Base-by-base conservation (phyloP, 225 moss, liverwort and hornwort genomes). In the Pseudisothecium myosuroides region DNA sequence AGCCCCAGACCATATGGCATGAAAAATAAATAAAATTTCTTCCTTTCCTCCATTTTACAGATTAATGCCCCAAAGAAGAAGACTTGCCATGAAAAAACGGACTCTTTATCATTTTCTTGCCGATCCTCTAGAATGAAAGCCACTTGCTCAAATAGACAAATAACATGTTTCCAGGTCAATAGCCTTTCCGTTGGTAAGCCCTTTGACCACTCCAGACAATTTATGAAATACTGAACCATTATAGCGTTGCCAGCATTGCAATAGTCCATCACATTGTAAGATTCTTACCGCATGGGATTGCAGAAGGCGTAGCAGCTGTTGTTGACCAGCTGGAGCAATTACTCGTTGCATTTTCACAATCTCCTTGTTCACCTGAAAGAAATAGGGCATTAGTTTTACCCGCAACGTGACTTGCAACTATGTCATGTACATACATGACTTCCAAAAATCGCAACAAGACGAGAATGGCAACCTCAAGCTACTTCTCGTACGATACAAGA, bases 261-360 rank as follows among this genome's bases (percentile, higher is more conserved):
- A 31, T 39, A 36, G 4, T 67, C 56, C 43, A 66, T 6, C 79
- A 75, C 39, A 69, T 27, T 41, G 80, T 49, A 75, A 75, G 45
- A 36, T 52, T 76, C 88, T 86, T 89, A 98, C 98, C 93, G 94
- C 91, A 89, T 98, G 98, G 68, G 96, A 65, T 84, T 96, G 96
- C 75, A 98, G 89, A 29, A 98, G 96, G 82, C 96, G 91, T 80
- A 90, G 95, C 56, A 98, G 93, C 87, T 97, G 98, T 74, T 95
- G 95, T 87, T 97, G 95, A 86, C 98, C 98, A 76, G 96, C 97
- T 88, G 96, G 93, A 54, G 98, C 88, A 59, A 45, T 82, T 26
- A 97, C 97, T 91, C 96, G 91, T 93, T 98, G 98, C 88, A 96
- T 93, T 83, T 95, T 98, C 52, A 98, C 98, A 21, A 98, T 98